Evolutionary conservation across 1,284 basidiomycete genomes (phyloP).

Genomic region (Heliocybe sulcata): DNA sequence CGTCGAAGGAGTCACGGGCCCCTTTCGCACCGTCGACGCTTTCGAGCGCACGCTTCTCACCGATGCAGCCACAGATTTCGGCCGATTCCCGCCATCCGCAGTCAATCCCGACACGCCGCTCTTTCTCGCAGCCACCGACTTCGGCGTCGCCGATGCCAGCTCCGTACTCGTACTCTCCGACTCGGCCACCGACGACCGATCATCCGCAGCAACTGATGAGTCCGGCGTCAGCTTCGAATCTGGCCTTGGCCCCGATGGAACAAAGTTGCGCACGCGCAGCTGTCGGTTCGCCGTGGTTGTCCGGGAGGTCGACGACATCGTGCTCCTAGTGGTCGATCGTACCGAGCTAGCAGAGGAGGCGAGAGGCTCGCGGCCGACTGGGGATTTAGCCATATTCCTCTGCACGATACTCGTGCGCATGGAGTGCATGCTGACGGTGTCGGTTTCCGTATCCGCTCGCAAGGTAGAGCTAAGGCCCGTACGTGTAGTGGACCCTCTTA

Average conservation of each 20-base stretch:
- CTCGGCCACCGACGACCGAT: neutral
- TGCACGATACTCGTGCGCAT: constrained; percentile 53
- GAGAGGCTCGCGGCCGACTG: constrained; percentile 11
- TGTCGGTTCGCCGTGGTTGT: constrained; percentile 17
- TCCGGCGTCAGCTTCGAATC: constrained; percentile 60
- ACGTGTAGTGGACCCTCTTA: constrained; percentile 16
- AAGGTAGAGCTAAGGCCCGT: constrained; percentile 15
- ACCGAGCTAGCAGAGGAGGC: constrained; percentile 32
- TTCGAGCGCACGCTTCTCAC: constrained; percentile 25
- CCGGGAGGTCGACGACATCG: constrained; percentile 24
- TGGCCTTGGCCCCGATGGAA: constrained; percentile 31
- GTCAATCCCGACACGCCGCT: neutral
- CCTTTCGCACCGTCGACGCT: constrained; percentile 32
- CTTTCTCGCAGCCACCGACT: neutral
- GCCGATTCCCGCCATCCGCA: neutral
- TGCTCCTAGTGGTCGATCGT: constrained; percentile 38
- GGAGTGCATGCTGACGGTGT: constrained; percentile 41
- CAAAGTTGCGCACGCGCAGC: constrained; percentile 10
- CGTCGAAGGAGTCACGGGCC: constrained; percentile 15
- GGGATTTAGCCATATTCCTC: constrained; percentile 27
- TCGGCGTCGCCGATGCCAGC: neutral
- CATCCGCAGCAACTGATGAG: neutral
- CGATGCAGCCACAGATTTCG: constrained; percentile 6
- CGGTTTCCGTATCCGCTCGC: constrained; percentile 27
- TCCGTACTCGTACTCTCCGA: neutral